Percentiles rank a stretch among this genome's conserved stretches.
phyloP scores from a whole-genome alignment of 228 moss, liverwort and hornwort genomes.

The Sphagnum magellanicum region DNA sequence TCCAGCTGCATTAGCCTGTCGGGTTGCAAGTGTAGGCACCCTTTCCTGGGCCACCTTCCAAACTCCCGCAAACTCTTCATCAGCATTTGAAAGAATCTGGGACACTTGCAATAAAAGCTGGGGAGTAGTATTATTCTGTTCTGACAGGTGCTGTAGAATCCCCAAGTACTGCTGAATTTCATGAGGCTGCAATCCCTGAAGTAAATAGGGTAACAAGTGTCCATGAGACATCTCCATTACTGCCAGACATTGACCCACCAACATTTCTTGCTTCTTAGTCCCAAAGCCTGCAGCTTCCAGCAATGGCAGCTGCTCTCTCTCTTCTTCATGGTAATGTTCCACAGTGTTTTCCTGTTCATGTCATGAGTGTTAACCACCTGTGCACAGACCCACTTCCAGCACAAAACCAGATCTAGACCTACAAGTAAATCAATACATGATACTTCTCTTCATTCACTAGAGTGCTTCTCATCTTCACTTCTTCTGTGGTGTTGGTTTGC shows the following conservation, averaged over 20 bases:
- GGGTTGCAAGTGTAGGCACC: slow-evolving; percentile 43
- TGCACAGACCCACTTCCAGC: too few relatives aligned
- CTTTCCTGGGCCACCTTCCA: slow-evolving; percentile 54
- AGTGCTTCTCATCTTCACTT: too few relatives aligned
- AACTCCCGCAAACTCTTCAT: slow-evolving; percentile 54
- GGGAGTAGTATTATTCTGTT: slow-evolving; percentile 35
- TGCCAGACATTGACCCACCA: slow-evolving; percentile 55
- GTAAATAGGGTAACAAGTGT: slow-evolving; percentile 57
- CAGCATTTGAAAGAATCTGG: slow-evolving; percentile 61
- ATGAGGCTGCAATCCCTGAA: slow-evolving; percentile 59
- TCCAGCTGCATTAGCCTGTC: slow-evolving; percentile 44
- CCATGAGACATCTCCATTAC: slow-evolving; percentile 77
- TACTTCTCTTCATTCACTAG: too few relatives aligned
- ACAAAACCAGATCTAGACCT: too few relatives aligned
- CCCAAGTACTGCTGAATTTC: slow-evolving; percentile 80
- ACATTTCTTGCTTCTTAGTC: slow-evolving; percentile 37
- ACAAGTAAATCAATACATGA: too few relatives aligned
- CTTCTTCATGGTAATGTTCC: slow-evolving; percentile 83
- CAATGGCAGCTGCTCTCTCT: slow-evolving; percentile 62
- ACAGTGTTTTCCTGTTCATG: slow-evolving; percentile 44
- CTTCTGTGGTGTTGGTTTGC: too few relatives aligned
- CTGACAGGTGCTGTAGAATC: slow-evolving; percentile 55
- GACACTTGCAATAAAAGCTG: slow-evolving; percentile 57
- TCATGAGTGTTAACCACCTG: too few relatives aligned
- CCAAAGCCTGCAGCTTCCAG: slow-evolving; percentile 64